Evolutionary conservation across 176 grass and related monocot genomes (phyloP).

Genomic region (Ampelocalamus luodianensis): DNA sequence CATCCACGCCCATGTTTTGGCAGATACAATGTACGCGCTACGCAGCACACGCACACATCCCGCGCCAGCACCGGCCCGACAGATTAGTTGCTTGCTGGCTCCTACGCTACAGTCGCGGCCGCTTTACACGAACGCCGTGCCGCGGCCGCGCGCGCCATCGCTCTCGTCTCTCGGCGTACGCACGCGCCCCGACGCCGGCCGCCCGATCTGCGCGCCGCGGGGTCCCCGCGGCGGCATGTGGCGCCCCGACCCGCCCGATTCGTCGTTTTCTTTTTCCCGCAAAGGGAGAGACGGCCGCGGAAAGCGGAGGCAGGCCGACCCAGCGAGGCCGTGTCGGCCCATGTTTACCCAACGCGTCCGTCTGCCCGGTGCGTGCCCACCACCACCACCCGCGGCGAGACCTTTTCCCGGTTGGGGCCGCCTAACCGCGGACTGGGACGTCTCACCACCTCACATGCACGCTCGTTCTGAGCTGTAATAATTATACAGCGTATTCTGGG

Average conservation of each 20-base stretch:
- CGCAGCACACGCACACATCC: neutral
- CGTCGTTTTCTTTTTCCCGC: conserved; percentile 8
- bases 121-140: conserved; percentile 1
- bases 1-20: too few relatives aligned
- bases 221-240: neutral
- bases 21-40: neutral
- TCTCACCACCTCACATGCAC: conserved; percentile 31
- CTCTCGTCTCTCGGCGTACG: neutral
- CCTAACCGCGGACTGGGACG: conserved; percentile 40
- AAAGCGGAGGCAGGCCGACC: conserved; percentile 36
- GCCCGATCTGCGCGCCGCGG: neutral
- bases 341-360: neutral
- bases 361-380: conserved; percentile 12
- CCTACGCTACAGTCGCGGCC: neutral
- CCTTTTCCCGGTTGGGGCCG: conserved; percentile 8
- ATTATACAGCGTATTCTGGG: neutral
- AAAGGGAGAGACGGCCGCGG: conserved; percentile 18
- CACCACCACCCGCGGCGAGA: neutral
- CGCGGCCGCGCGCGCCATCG: neutral
- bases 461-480: neutral
- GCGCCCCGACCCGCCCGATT: neutral
- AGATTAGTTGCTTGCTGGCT: neutral
- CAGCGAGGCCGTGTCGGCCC: conserved; percentile 16
- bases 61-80: conserved; percentile 26
- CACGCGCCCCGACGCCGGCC: conserved; percentile 13